Percentiles rank a stretch among this genome's conserved stretches.
These are phyloP conservation scores for Epichloe sibirici DNA, from an alignment of 2,329 filamentous ascomycete species.

Conservation along the genomic window DNA sequence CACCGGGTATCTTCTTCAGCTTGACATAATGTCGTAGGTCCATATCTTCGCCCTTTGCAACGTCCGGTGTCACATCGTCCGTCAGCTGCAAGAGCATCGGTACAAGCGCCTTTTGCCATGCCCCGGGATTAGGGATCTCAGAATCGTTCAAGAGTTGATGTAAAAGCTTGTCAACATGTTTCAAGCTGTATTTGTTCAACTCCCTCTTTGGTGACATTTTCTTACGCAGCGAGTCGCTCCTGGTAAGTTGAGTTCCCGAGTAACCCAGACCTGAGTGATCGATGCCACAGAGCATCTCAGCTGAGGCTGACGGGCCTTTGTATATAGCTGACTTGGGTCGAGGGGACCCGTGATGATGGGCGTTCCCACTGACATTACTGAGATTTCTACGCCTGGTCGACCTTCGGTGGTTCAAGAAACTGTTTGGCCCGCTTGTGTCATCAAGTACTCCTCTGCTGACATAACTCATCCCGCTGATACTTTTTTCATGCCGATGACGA, in stretches of 20 bases:
- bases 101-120: slow-evolving; percentile 83
- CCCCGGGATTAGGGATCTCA: slow-evolving; percentile 55
- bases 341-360: slow-evolving; percentile 60
- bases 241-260: slow-evolving; percentile 42
- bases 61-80: slow-evolving; percentile 88
- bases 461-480: slow-evolving; percentile 56
- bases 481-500: slow-evolving; percentile 62
- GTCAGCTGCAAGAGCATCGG: slow-evolving; percentile 85
- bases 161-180: slow-evolving; percentile 77
- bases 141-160: slow-evolving; percentile 72
- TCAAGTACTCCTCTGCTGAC: slow-evolving; percentile 54
- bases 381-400: slow-evolving; percentile 65
- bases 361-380: slow-evolving; percentile 65
- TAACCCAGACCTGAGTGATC: slow-evolving; percentile 32
- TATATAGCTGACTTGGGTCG: slow-evolving; percentile 46
- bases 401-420: slow-evolving; percentile 46
- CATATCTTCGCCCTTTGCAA: slow-evolving; percentile 84
- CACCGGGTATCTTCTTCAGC: slow-evolving; percentile 88
- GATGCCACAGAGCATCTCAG: slow-evolving; percentile 36
- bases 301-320: slow-evolving; percentile 41
- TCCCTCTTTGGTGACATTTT: slow-evolving; percentile 64
- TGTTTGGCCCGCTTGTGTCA: slow-evolving; percentile 43
- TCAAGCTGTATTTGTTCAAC: slow-evolving; percentile 74
- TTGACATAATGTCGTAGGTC: slow-evolving; percentile 97
- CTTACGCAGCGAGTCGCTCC: slow-evolving; percentile 74